These are phyloP conservation scores for Cercis canadensis DNA, from an alignment of 306 rosid genomes.

Conservation along the genomic window DNA sequence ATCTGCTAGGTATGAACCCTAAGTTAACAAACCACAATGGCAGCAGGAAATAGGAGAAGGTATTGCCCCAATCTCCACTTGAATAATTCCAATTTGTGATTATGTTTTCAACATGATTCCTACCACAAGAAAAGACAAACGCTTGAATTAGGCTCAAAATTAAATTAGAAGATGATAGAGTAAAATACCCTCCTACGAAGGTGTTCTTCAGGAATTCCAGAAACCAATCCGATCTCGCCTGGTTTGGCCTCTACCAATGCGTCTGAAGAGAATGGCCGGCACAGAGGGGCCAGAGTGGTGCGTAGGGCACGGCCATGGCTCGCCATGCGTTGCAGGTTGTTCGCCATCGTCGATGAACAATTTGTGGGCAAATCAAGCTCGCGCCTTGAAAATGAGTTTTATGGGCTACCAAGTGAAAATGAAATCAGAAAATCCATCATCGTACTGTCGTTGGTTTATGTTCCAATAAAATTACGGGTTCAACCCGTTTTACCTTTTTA, in stretches of 20 bases:
- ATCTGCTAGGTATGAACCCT: slow-evolving; percentile 7
- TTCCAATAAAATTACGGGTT: background rate
- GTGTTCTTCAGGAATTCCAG: slow-evolving; percentile 94
- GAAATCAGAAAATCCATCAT: background rate
- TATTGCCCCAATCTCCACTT: background rate
- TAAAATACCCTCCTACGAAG: slow-evolving; percentile 71
- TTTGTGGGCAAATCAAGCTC: slow-evolving; percentile 10
- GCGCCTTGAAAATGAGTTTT: background rate
- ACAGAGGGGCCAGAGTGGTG: slow-evolving; percentile 46
- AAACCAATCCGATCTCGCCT: slow-evolving; percentile 90
- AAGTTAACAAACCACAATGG: background rate
- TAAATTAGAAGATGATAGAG: background rate
- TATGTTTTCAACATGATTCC: background rate
- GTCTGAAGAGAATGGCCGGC: slow-evolving; percentile 61
- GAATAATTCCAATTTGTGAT: slow-evolving; percentile 3
- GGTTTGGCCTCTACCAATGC: slow-evolving; percentile 71
- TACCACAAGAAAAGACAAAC: background rate
- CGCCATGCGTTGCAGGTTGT: slow-evolving; percentile 63
- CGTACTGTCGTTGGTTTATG: background rate
- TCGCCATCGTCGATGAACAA: slow-evolving; percentile 58
- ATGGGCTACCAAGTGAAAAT: background rate
- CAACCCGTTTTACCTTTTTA: slow-evolving; percentile 4
- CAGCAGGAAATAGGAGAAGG: background rate
- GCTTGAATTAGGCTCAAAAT: background rate
- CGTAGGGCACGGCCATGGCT: slow-evolving; percentile 59